Evolutionary conservation across 768 basidiomycete genomes (phyloP), one percentile per base, ranked within the genome.

Genomic region (Suillus brevipes): DNA sequence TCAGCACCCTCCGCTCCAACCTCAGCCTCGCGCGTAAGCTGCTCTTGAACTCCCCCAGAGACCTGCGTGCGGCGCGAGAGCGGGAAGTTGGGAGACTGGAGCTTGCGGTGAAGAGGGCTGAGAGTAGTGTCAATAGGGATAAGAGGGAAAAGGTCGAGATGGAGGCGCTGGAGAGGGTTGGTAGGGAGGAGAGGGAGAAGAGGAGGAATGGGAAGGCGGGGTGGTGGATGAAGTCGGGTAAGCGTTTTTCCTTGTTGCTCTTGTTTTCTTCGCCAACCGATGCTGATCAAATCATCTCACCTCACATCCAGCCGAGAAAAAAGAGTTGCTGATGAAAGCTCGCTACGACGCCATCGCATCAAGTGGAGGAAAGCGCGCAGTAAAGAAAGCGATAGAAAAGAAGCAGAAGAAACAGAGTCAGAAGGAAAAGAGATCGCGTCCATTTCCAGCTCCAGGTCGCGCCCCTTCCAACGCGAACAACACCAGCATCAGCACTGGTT

Each of bases 361-460:
- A 20, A 80, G 84, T 63, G 95, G 94, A 5, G 95, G 96, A 9
- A 87, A 86, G 68, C 78, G 82, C 4, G 93, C 94, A 1, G 91
- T 96, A 61, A 92, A 90, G 73, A 95, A 90, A 77, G 92, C 87
- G 6, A 87, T 97, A 36, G 92, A 92, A 70, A 96, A 92, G 84
- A 95, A 88, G 75, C 88, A 92, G 77, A 92, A 87, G 76, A 97
- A 95, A 81, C 80, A 89, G 23, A 84, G 84, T 60, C 92, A 94
- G 76, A 95, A 91, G 76, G 95, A 97, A 81, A 97, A 96, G 78
- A 90, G 86, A 71, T 88, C 84, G 64, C 81, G 94, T 61, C 95
- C 95, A 14, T 89, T 88, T 73, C 72, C 81, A 3, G 52, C 52
- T 31, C 52, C 52, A 31, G 52, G 28, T 53, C 52, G 31, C n/a